These are phyloP conservation scores for Annulohypoxylon bovei DNA, from an alignment of 495 filamentous ascomycete genomes.

Conservation along the genomic window DNA sequence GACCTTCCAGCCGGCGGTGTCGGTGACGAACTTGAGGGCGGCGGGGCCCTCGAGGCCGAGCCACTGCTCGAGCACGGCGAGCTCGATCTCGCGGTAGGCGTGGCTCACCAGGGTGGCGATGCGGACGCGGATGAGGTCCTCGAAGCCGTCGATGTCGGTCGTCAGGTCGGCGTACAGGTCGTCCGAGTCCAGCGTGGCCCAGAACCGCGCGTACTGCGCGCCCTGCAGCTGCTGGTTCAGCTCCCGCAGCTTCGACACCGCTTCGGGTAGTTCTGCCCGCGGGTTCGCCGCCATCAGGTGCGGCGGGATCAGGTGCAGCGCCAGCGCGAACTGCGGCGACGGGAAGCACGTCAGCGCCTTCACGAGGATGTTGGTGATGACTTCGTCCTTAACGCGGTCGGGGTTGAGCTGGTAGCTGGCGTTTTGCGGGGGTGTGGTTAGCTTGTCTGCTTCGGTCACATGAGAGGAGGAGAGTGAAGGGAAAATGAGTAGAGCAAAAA, in stretches of 20 bases:
- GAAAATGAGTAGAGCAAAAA: constrained; percentile 3
- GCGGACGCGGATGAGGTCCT: constrained; percentile 91
- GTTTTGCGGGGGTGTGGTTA: constrained; percentile 16
- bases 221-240: constrained; percentile 87
- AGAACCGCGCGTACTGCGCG: constrained; percentile 90
- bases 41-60: constrained; percentile 78
- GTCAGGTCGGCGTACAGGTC: constrained; percentile 96
- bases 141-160: constrained; percentile 93
- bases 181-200: constrained; percentile 89
- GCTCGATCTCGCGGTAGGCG: constrained; percentile 83
- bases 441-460: not conserved
- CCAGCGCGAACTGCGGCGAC: constrained; percentile 92
- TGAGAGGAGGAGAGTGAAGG: not conserved
- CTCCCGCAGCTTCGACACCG: constrained; percentile 84
- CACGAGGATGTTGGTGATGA: constrained; percentile 97
- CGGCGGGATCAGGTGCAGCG: constrained; percentile 84
- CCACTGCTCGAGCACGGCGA: constrained; percentile 83
- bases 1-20: constrained; percentile 89
- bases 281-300: constrained; percentile 55
- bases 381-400: constrained; percentile 94
- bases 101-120: constrained; percentile 92
- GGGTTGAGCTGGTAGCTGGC: constrained; percentile 99
- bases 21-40: constrained; percentile 81
- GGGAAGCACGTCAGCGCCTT: constrained; percentile 98
- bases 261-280: constrained; percentile 75